Evolutionary conservation across 352 stramenopile genomes (phyloP).

Genomic region (Globisporangium emineosum): DNA sequence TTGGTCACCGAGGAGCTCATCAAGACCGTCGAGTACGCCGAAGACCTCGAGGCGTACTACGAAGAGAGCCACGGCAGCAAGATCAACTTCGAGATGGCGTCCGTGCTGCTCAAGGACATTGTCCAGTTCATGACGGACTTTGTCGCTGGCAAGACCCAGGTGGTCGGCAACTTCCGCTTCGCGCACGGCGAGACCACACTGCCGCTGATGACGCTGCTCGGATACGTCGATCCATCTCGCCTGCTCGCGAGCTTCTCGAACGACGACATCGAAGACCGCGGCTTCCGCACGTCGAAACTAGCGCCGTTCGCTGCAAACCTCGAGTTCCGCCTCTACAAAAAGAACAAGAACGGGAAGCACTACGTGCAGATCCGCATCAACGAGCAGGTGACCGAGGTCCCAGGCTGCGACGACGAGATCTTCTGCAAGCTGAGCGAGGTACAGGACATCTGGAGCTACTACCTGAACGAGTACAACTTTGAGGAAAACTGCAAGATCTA

Average conservation of each 20-base stretch:
- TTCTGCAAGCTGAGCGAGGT: conserved; percentile 44
- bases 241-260: conserved; percentile 29
- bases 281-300: conserved; percentile 36
- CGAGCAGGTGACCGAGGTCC: conserved; percentile 27
- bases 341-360: conserved; percentile 11
- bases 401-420: conserved; percentile 30
- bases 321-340: conserved; percentile 41
- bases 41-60: conserved; percentile 54
- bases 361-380: conserved; percentile 49
- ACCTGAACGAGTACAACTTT: conserved; percentile 46
- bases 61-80: conserved; percentile 36
- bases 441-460: conserved; percentile 48
- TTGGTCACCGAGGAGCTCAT: conserved; percentile 33
- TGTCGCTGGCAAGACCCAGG: neutral
- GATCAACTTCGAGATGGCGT: conserved; percentile 54
- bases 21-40: conserved; percentile 36
- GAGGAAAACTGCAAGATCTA: conserved; percentile 28
- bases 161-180: conserved; percentile 45
- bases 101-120: conserved; percentile 37
- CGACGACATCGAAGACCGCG: conserved; percentile 28
- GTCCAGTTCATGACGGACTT: conserved; percentile 29
- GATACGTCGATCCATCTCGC: conserved; percentile 25
- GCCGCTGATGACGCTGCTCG: conserved; percentile 63
- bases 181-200: conserved; percentile 71
- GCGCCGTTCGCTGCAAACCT: conserved; percentile 49